These are phyloP conservation scores for Colletotrichum eleusines DNA, from an alignment of 2,329 filamentous ascomycete genomes.

Conservation along the genomic window DNA sequence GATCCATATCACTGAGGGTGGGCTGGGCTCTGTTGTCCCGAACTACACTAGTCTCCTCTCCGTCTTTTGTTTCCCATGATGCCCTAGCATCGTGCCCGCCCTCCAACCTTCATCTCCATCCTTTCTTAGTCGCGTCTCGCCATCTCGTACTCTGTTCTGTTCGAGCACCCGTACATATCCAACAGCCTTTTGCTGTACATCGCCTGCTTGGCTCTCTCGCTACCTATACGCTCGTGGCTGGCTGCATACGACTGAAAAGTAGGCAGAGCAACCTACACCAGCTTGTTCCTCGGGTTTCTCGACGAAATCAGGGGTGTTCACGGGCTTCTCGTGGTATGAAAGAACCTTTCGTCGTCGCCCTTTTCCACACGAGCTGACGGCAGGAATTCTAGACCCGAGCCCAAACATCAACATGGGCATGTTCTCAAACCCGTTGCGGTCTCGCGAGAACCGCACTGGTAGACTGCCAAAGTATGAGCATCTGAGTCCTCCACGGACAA, in stretches of 20 bases:
- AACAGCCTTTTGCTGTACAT: constrained; percentile 16
- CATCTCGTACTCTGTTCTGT: constrained; percentile 22
- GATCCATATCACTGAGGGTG: constrained; percentile 40
- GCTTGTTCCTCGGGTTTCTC: constrained; percentile 13
- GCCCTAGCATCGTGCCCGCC: constrained; percentile 34
- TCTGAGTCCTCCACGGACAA: constrained; percentile 48
- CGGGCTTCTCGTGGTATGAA: constrained; percentile 26
- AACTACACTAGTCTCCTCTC: constrained; percentile 27
- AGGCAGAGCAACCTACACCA: constrained; percentile 6
- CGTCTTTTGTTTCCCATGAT: constrained; percentile 40
- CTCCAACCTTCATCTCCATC: constrained; percentile 35
- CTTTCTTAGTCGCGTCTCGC: constrained; percentile 18
- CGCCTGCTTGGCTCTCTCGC: constrained; percentile 6
- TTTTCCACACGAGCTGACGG: constrained; percentile 11
- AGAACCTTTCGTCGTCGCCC: not conserved
- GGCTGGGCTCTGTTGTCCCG: constrained; percentile 34
- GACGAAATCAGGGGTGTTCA: constrained; percentile 7
- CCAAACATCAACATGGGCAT: constrained; percentile 59
- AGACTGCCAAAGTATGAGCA: constrained; percentile 66
- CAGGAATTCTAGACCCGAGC: constrained; percentile 29
- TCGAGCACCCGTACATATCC: constrained; percentile 12
- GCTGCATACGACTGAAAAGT: not conserved
- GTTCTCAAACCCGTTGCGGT: constrained; percentile 60
- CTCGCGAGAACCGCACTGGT: constrained; percentile 56
- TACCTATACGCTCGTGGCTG: constrained; percentile 6